Evolutionary conservation across 148 eudicot genomes (phyloP).

Genomic region (Vaccinium myrtillus): DNA sequence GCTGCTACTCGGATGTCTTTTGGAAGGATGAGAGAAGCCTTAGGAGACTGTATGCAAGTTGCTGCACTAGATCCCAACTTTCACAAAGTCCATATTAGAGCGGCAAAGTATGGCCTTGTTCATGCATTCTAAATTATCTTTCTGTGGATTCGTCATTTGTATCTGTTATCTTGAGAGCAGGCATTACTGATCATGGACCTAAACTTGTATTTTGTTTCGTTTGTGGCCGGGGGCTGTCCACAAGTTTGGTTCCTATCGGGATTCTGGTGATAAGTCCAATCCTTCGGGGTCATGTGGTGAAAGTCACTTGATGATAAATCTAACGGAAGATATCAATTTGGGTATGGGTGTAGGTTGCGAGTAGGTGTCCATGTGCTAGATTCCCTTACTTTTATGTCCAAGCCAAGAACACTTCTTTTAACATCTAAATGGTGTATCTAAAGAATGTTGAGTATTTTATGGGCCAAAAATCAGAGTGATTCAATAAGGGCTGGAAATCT

Average conservation of each 20-base stretch:
- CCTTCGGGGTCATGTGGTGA: not conserved
- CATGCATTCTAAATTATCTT: not conserved
- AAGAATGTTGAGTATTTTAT: not conserved
- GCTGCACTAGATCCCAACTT: conserved; percentile 68
- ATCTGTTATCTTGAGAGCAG: not conserved
- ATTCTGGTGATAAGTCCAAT: not conserved
- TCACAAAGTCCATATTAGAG: conserved; percentile 69
- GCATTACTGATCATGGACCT: not conserved
- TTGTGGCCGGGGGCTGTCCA: not conserved
- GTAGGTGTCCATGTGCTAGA: not conserved
- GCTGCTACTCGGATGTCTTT: conserved; percentile 85
- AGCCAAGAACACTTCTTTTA: not conserved
- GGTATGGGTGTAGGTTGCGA: not conserved
- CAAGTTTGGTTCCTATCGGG: not conserved
- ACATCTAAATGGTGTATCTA: not conserved
- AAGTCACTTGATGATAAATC: not conserved
- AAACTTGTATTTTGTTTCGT: not conserved
- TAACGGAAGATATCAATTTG: not conserved
- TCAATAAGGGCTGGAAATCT: too few relatives aligned
- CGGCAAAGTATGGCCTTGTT: conserved; percentile 71
- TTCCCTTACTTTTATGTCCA: not conserved
- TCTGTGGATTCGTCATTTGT: not conserved
- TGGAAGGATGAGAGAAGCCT: conserved; percentile 82
- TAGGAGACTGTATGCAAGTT: conserved; percentile 67
- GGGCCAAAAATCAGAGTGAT: too few relatives aligned